Base-by-base conservation (phyloP, 129 eudicot genomes). In the Lactuca sativa region DNA sequence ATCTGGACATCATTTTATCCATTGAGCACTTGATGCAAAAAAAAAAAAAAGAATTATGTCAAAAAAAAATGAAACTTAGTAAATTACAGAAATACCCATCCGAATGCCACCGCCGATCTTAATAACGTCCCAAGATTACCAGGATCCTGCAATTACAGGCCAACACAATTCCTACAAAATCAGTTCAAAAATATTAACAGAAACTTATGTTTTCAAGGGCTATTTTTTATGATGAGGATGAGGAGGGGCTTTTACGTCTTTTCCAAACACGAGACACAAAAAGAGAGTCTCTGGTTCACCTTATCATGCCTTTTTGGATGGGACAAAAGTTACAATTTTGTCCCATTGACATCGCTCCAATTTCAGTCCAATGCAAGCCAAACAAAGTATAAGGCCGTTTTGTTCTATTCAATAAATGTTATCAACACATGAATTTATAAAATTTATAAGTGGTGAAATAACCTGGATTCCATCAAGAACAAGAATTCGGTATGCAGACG, bases 391-490 rank as follows among this genome's bases (percentile, higher is more conserved):
- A 47, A 47, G 52, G 15, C 0, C 15, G 52, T 47, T 0, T 11
- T 47, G 4, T 47, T 47, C 5, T 47, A 12, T 11, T 47, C 4
- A 6, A 61, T 41, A 77, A 13, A 77, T 36, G 18, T 18, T 34
- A 68, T 6, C 37, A 68, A 17, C 30, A 63, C 0, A 15, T 9
- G 36, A n/a, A 67, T 44, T 47, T 2, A 47, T 44, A 44, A 2
- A 44, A 44, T 44, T 9, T 10, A 3, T 2, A 44, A 10, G 4
- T 47, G 52, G 15, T 40, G 6, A 14, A 18, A 51, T 32, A 38
- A 92, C 98, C 96, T 92, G 96, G 63, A 92, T 86, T 38, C 96
- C 92, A 75, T 92, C 98, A 70, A 92, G 96, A 72, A 86, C 95
- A 32, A 92, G 84, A 77, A 92, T 74, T 62, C 98, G 88, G 57